Conservation (phyloP, 805 yeast genomes). For the Kazachstania martiniae region DNA sequence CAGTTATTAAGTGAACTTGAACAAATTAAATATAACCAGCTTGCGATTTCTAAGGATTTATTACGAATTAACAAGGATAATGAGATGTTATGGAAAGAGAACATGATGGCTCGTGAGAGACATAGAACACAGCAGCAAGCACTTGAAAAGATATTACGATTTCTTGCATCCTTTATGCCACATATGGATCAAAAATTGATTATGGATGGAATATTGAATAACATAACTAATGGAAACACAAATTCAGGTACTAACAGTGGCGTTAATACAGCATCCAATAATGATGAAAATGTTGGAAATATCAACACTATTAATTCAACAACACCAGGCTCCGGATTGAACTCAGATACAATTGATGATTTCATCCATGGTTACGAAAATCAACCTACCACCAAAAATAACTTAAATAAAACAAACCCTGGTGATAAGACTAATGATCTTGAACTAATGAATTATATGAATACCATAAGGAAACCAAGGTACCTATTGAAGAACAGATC, state of each 20-base stretch:
- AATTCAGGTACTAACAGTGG: neutral
- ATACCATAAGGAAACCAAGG: conserved; percentile 5
- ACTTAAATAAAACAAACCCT: no score
- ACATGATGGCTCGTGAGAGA: conserved; percentile 70
- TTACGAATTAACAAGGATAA: conserved; percentile 78
- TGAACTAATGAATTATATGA: no score
- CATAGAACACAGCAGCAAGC: conserved; percentile 81
- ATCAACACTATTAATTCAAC: neutral
- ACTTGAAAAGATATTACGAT: conserved; percentile 75
- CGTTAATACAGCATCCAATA: neutral
- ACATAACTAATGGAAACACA: neutral
- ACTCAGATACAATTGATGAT: no score
- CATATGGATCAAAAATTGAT: conserved; percentile 24
- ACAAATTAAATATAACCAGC: conserved; percentile 63
- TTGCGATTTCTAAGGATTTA: conserved; percentile 74
- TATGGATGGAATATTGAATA: conserved; percentile 13
- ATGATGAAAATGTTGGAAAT: conserved; percentile 1
- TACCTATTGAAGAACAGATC: conserved; percentile 19
- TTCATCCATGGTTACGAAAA: no score
- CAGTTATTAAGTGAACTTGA: conserved; percentile 53
- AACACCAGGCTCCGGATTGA: no score
- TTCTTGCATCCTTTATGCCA: conserved; percentile 58
- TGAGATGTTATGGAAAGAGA: conserved; percentile 85
- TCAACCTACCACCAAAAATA: no score
- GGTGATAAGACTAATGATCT: no score